A percentile compares a stretch with the other conserved stretches of the same genome.
Evolutionary conservation across 306 rosid genomes (phyloP).

Genomic region (Prosopis cineraria): DNA sequence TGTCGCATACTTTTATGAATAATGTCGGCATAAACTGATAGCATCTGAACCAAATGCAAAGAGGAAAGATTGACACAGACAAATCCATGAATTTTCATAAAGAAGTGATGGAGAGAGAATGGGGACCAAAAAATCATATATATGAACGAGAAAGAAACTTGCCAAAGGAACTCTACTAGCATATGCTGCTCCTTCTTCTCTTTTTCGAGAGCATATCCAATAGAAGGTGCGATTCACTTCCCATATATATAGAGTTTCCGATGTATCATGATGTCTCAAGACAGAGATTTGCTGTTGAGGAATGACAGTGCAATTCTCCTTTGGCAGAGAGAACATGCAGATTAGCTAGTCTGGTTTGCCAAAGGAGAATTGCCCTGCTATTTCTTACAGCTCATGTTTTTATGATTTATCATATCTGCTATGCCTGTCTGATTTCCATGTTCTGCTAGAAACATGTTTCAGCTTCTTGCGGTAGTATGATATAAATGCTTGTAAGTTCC

Average conservation of each 20-base stretch:
- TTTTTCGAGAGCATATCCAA: slow-evolving; percentile 44
- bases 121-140: slow-evolving; percentile 34
- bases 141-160: slow-evolving; percentile 33
- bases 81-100: slow-evolving; percentile 18
- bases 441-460: slow-evolving; percentile 18
- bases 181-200: slow-evolving; percentile 32
- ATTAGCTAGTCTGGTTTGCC: slow-evolving; percentile 42
- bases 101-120: slow-evolving; percentile 25
- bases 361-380: slow-evolving; percentile 80
- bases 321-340: slow-evolving; percentile 46
- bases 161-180: slow-evolving; percentile 38
- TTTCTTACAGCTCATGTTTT: slow-evolving; percentile 35
- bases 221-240: slow-evolving; percentile 32
- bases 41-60: slow-evolving; percentile 26
- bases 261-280: background rate
- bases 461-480: background rate
- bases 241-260: slow-evolving; percentile 23
- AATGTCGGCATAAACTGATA: background rate
- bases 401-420: background rate
- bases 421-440: background rate
- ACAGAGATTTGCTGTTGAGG: slow-evolving; percentile 42
- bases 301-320: slow-evolving; percentile 63
- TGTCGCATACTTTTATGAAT: background rate
- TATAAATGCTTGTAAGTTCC: background rate
- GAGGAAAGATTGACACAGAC: slow-evolving; percentile 12